Evolutionary conservation across 2,329 filamentous ascomycete genomes (phyloP), one percentile per base, ranked within the genome.

Genomic region (Capronia epimyces): DNA sequence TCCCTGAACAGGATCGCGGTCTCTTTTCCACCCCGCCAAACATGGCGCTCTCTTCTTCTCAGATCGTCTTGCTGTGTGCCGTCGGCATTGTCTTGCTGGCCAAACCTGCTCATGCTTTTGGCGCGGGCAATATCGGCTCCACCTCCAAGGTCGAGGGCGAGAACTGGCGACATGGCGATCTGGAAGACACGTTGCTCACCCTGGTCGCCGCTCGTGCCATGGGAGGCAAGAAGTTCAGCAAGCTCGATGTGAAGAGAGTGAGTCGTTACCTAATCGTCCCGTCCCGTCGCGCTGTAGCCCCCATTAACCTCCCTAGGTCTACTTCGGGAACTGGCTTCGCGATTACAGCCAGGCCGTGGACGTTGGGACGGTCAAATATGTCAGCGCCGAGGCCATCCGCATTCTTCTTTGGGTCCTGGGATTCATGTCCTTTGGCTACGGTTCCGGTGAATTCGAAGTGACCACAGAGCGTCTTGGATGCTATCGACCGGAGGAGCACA

Each of bases 281-380:
- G 2, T 37, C 16, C 18, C 20, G 34, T 18, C 12, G 27, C 12
- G 34, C 13, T 32, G 1, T 29, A 13, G 16, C 32, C 15, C 9
- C 13, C 20, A 18, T 13, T 49, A 43, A 49, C 4, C 24, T 42
- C 18, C 20, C 3, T 82, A 89, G 55, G 87, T 94, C 57, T 96
- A 96, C 74, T 96, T 96, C 73, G 90, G 90, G 58, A 96, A 95
- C 74, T 95, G 90, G 90, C 80, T 95, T 27, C 81, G 82, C 49
- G 90, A 96, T 70, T 96, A 96, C 71, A 93, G 87, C 46, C 90
- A 96, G 70, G 90, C 89, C 55, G 87, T 95, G 62, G 90, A 96
- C 68, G 87, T 95, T 43, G 90, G 89, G 55, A 94, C 89, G 3
- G 81, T 95, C 71, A 95, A 95, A 73, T 81, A 84, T 62, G 89